These are phyloP conservation scores for Pterocarpus macrocarpus DNA, from an alignment of 306 rosid species.

Conservation along the genomic window DNA sequence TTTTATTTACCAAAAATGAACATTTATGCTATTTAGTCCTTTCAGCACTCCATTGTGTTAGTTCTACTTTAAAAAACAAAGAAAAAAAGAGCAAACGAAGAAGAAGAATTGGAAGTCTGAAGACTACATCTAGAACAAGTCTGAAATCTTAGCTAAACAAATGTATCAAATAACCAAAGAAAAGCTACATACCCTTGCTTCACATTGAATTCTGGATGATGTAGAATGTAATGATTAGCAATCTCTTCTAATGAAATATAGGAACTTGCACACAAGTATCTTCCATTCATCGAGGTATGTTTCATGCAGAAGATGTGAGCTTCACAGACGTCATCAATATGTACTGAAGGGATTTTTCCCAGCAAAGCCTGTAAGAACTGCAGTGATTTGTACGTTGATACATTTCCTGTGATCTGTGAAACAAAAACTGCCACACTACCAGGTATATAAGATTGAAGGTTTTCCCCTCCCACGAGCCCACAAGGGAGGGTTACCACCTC, in stretches of 20 bases:
- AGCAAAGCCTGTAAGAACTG: slow-evolving; percentile 1
- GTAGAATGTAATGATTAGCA: slow-evolving; percentile 42
- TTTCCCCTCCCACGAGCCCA: slow-evolving; percentile 63
- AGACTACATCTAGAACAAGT: no score
- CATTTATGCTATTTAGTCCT: no score
- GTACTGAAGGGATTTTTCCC: slow-evolving; percentile 56
- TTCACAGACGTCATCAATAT: slow-evolving; percentile 61
- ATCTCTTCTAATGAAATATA: slow-evolving; percentile 58
- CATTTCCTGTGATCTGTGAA: slow-evolving; percentile 44
- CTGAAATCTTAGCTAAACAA: no score
- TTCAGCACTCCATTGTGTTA: no score
- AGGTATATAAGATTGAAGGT: slow-evolving; percentile 23
- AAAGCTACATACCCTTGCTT: slow-evolving; percentile 58
- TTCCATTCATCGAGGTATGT: slow-evolving; percentile 55
- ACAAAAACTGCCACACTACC: neutral
- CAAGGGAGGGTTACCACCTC: slow-evolving; percentile 62
- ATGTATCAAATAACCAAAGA: neutral
- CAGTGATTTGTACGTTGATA: neutral
- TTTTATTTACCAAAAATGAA: no score
- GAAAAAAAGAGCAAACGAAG: no score
- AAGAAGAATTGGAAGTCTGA: no score
- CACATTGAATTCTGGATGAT: slow-evolving; percentile 53
- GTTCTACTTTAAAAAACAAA: no score
- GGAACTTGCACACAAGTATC: slow-evolving; percentile 58
- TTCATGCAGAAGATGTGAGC: slow-evolving; percentile 68